Evolutionary conservation across 1,139 yeast species (phyloP).

Genomic region (Sporopachydermia cereana): DNA sequence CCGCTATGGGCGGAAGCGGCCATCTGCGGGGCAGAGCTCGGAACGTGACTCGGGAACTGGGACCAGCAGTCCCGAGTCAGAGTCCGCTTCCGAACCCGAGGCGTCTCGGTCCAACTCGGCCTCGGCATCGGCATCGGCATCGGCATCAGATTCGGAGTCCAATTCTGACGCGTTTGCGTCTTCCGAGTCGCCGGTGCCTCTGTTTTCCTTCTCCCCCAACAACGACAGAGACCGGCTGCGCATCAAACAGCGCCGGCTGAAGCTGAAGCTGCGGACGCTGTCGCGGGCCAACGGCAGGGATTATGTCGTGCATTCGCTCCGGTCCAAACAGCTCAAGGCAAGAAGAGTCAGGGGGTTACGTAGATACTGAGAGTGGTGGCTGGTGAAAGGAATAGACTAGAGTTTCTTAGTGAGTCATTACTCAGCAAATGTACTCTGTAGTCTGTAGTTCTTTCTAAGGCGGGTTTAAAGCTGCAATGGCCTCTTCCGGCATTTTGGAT

Average conservation of each 20-base stretch:
- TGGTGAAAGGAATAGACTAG: too few species aligned
- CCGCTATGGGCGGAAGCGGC: neutral
- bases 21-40: neutral
- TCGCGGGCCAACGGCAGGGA: slow-evolving; percentile 1
- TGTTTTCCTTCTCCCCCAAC: neutral
- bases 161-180: neutral
- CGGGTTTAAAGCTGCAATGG: too few species aligned
- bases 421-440: too few species aligned
- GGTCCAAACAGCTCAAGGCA: neutral
- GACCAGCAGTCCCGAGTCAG: too few species aligned
- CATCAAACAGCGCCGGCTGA: neutral
- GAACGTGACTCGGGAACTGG: neutral
- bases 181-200: neutral
- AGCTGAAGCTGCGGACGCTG: neutral
- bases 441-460: too few species aligned
- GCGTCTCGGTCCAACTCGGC: neutral
- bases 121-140: neutral
- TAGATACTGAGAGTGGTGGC: neutral
- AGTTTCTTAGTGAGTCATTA: too few species aligned
- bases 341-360: slow-evolving; percentile 1
- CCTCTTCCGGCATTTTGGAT: too few species aligned
- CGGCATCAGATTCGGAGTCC: neutral
- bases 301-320: neutral
- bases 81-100: neutral
- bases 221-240: neutral